Evolutionary conservation across 1,139 yeast species (phyloP).

Genomic region (Taiozyma sp.): DNA sequence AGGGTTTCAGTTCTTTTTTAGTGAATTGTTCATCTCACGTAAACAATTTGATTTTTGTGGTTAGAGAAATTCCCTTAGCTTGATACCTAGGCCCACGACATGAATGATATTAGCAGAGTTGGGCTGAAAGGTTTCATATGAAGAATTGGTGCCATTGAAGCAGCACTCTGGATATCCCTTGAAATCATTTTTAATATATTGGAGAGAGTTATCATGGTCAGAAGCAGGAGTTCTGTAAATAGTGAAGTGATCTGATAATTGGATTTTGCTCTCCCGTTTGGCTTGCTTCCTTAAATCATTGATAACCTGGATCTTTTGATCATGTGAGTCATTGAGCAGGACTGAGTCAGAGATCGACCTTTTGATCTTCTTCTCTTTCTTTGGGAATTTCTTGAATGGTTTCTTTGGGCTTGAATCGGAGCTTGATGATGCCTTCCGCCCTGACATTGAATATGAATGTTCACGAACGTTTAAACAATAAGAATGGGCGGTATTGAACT

Average conservation of each 20-base stretch:
- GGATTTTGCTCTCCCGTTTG: neutral
- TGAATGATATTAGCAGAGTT: conserved; percentile 2
- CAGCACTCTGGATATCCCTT: conserved; percentile 4
- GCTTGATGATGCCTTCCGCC: neutral
- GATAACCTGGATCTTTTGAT: neutral
- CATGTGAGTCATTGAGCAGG: neutral
- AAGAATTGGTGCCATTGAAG: neutral
- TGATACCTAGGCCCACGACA: conserved; percentile 8
- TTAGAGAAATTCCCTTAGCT: conserved; percentile 4
- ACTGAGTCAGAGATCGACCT: neutral
- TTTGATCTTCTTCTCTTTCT: neutral
- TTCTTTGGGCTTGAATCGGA: neutral
- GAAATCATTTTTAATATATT: neutral
- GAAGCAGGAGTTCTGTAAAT: neutral
- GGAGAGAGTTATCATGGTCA: neutral
- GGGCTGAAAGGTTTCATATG: neutral
- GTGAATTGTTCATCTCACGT: no score
- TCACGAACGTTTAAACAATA: neutral
- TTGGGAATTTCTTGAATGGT: neutral
- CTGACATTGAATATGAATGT: neutral
- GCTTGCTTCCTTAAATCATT: neutral
- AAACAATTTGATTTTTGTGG: neutral
- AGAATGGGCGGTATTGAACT: neutral
- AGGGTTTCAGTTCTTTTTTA: neutral
- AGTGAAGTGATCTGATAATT: neutral